These are phyloP conservation scores for Trichoderma semiorbis DNA, from an alignment of 2,329 filamentous ascomycete species.

Conservation along the genomic window DNA sequence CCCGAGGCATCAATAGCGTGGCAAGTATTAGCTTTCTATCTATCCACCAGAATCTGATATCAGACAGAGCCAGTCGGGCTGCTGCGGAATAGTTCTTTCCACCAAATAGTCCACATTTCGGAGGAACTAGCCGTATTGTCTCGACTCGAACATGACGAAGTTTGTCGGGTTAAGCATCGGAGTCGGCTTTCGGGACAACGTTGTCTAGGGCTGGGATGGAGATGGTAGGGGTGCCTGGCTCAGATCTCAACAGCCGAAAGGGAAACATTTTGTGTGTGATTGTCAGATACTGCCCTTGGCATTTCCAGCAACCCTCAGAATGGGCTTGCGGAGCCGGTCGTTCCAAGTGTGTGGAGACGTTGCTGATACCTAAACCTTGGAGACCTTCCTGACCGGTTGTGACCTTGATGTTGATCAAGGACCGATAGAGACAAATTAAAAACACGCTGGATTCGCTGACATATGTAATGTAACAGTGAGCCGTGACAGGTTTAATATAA, in stretches of 20 bases:
- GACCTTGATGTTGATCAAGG: background rate
- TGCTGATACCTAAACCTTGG: background rate
- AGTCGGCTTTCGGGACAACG: slow-evolving; percentile 16
- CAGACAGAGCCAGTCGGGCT: background rate
- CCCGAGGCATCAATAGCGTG: background rate
- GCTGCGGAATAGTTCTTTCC: background rate
- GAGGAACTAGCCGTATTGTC: background rate
- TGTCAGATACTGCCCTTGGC: background rate
- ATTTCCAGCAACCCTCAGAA: background rate
- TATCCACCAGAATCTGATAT: slow-evolving; percentile 2
- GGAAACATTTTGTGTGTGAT: slow-evolving; percentile 3
- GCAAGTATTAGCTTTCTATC: background rate
- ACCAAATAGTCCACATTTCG: slow-evolving; percentile 5
- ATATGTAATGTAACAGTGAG: background rate
- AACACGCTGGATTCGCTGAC: background rate
- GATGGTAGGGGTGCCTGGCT: slow-evolving; percentile 9
- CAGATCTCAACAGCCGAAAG: slow-evolving; percentile 12
- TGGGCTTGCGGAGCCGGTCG: background rate
- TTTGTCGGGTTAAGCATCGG: background rate
- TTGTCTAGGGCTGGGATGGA: slow-evolving; percentile 2
- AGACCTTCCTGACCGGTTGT: background rate
- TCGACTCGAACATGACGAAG: background rate
- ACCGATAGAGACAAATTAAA: background rate
- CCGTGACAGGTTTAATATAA: background rate
- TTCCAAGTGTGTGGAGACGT: background rate